These are phyloP conservation scores for Limnanthes douglasii DNA, from an alignment of 345 rosid species.

Conservation along the genomic window DNA sequence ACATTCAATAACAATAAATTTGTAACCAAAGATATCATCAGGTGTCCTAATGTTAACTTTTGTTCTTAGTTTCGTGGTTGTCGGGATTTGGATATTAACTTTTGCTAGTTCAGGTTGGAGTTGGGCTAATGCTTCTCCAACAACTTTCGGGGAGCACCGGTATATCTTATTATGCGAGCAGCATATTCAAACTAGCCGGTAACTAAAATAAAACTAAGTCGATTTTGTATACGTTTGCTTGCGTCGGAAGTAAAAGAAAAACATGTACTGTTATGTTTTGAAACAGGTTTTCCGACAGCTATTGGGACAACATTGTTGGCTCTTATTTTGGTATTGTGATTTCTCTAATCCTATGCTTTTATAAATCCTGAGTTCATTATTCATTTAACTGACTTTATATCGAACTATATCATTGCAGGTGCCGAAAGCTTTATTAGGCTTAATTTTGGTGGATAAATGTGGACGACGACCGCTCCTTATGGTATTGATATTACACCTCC, in stretches of 20 bases:
- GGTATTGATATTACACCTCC: conserved; percentile 15
- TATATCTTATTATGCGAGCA: conserved; percentile 16
- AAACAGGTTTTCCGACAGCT: conserved; percentile 15
- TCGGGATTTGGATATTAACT: conserved; percentile 10
- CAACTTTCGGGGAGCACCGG: conserved; percentile 26
- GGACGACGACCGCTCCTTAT: conserved; percentile 39
- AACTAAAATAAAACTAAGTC: conserved; percentile 6
- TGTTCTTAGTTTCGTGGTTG: background rate
- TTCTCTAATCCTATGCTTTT: too few relatives aligned
- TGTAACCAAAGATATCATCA: background rate
- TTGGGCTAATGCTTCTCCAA: conserved; percentile 24
- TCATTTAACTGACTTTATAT: background rate
- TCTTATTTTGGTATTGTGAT: conserved; percentile 22
- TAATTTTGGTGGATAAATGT: conserved; percentile 23
- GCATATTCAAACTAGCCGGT: conserved; percentile 26
- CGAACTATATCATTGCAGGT: conserved; percentile 11
- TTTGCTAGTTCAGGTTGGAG: conserved; percentile 21
- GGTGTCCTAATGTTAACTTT: too few relatives aligned
- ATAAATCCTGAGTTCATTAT: background rate
- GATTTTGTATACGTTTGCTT: background rate
- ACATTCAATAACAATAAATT: background rate
- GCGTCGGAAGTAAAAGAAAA: too few relatives aligned
- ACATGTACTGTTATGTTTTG: background rate
- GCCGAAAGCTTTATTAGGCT: conserved; percentile 9
- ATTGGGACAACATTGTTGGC: conserved; percentile 19